Evolutionary conservation across 2,329 filamentous ascomycete genomes (phyloP).

Genomic region (Neoscytalidium dimidiatum): DNA sequence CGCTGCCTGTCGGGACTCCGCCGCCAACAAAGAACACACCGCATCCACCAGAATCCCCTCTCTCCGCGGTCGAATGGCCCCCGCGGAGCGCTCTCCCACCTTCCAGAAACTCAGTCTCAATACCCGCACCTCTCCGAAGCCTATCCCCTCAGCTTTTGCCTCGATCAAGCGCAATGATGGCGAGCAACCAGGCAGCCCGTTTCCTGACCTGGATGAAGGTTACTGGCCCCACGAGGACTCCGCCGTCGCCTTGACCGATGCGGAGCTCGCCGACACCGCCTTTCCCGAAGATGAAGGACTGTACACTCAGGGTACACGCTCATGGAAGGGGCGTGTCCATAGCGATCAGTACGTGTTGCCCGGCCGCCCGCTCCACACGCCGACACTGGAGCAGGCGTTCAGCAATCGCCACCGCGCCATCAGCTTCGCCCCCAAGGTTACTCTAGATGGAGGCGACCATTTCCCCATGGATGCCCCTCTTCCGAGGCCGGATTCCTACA

Average conservation of each 20-base stretch:
- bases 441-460: conserved; percentile 42
- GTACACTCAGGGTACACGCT: conserved; percentile 24
- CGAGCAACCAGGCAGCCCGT: conserved; percentile 24
- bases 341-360: conserved; percentile 20
- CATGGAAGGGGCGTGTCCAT: conserved; percentile 23
- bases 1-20: conserved; percentile 26
- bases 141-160: conserved; percentile 38
- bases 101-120: conserved; percentile 47
- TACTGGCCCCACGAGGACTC: conserved; percentile 28
- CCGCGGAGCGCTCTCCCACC: conserved; percentile 40
- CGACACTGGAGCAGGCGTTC: conserved; percentile 25
- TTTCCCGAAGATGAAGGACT: conserved; percentile 21
- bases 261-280: conserved; percentile 26
- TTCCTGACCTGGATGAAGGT: conserved; percentile 21
- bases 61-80: conserved; percentile 37
- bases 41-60: not conserved
- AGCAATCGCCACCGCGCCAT: conserved; percentile 40
- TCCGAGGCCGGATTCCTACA: conserved; percentile 28
- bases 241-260: conserved; percentile 27
- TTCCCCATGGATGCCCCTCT: conserved; percentile 40
- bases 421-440: conserved; percentile 43
- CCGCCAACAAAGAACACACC: conserved; percentile 30
- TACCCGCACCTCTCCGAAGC: conserved; percentile 37
- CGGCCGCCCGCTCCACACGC: not conserved
- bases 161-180: conserved; percentile 27